Evolutionary conservation across 2,329 filamentous ascomycete genomes (phyloP).

Genomic region (Hysterium pulicare): DNA sequence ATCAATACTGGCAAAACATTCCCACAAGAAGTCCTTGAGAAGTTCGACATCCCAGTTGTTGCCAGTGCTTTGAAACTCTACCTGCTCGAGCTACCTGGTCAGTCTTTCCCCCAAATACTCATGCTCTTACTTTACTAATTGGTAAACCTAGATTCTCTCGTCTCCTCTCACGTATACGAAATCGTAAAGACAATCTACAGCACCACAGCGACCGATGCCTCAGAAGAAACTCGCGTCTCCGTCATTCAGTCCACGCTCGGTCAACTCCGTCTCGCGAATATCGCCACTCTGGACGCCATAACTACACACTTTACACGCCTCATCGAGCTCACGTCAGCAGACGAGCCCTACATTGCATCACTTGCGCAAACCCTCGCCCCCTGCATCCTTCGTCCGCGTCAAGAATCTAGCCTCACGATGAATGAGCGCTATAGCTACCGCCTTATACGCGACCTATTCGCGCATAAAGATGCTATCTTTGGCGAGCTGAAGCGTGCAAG

Average conservation of each 20-base stretch:
- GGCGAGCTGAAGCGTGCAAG: conserved; percentile 91
- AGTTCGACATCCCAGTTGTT: conserved; percentile 91
- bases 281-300: conserved; percentile 95
- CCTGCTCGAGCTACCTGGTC: conserved; percentile 88
- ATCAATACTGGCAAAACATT: conserved; percentile 86
- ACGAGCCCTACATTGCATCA: conserved; percentile 75
- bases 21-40: conserved; percentile 70
- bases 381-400: conserved; percentile 82
- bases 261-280: conserved; percentile 91
- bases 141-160: conserved; percentile 72
- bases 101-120: conserved; percentile 48
- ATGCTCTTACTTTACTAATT: conserved; percentile 78
- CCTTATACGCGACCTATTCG: conserved; percentile 85
- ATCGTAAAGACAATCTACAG: conserved; percentile 98
- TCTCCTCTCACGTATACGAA: conserved; percentile 97
- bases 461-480: conserved; percentile 93
- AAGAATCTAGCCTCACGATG: conserved; percentile 87
- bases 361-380: conserved; percentile 75
- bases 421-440: conserved; percentile 92
- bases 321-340: conserved; percentile 93
- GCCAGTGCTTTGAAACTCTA: conserved; percentile 92
- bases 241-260: conserved; percentile 95
- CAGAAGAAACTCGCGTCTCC: conserved; percentile 75
- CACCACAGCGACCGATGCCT: conserved; percentile 63
- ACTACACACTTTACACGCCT: conserved; percentile 97